phyloP scores from a whole-genome alignment of 106 monocot species.

The Chionographis japonica region DNA sequence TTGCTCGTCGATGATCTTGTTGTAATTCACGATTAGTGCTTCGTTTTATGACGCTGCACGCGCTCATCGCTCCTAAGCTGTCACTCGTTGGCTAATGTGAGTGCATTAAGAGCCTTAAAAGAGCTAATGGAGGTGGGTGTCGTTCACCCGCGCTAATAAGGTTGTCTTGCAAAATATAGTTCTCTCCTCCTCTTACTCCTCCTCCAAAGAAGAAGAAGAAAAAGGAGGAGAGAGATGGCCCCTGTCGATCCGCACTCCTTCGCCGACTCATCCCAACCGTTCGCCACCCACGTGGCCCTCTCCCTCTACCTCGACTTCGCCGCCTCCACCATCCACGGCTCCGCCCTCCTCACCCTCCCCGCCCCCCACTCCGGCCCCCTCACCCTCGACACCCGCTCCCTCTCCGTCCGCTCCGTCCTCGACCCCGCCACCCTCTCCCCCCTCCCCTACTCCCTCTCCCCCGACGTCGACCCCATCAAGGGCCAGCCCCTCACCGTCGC shows the following conservation, averaged over 20 bases:
- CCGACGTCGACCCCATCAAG: slow-evolving; percentile 29
- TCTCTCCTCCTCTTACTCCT: no score
- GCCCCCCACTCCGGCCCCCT: slow-evolving; percentile 42
- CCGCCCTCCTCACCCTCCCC: slow-evolving; percentile 66
- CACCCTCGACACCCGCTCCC: slow-evolving; percentile 54
- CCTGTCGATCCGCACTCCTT: slow-evolving; percentile 80
- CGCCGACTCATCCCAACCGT: slow-evolving; percentile 52
- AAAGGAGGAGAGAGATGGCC: slow-evolving; percentile 31
- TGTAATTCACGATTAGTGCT: no score
- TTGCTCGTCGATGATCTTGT: no score
- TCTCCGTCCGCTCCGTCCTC: slow-evolving; percentile 47
- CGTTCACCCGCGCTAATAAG: no score
- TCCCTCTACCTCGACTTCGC: slow-evolving; percentile 81
- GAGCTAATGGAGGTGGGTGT: no score
- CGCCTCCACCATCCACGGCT: slow-evolving; percentile 50
- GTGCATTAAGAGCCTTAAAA: no score
- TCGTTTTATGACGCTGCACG: no score
- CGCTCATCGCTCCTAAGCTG: no score
- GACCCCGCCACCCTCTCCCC: slow-evolving; percentile 29
- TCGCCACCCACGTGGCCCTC: slow-evolving; percentile 54
- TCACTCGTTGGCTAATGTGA: no score
- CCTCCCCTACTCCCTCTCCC: slow-evolving; percentile 36
- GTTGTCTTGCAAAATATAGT: no score
- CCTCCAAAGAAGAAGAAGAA: no score
- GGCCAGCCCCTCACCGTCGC: slow-evolving; percentile 53